Evolutionary conservation across 768 basidiomycete species (phyloP), one percentile per base, ranked within the genome.

Genomic region (Lentinula sp.): DNA sequence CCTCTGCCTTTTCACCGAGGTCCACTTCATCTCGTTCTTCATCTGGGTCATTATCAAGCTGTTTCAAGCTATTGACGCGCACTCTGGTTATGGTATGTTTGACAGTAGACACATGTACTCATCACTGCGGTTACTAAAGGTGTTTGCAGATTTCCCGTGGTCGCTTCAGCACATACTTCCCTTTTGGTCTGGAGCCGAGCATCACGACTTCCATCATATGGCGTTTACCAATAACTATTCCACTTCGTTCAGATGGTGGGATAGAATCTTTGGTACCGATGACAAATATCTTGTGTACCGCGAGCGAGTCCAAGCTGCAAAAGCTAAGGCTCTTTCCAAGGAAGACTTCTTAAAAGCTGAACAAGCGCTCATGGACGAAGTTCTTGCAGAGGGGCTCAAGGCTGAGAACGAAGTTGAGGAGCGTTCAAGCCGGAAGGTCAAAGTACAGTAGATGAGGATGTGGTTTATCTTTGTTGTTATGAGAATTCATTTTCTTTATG

Each of bases 191-290:
- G 95, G 96, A 42, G 95, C 95, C 0, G 96, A 98, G 68, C 93
- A 96, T 76, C 95, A 97, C 72, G 95, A 98, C 70, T 98, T 94
- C 85, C 96, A 98, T 75, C 96, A 99, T 76, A 91, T 94, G 91
- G 88, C 91, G 3, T 96, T 95, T 79, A 85, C 85, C 54, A 94
- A 95, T 80, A 95, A 95, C 80, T 96, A 83, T 72, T 91, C 92
- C 8, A 95, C 94, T 6, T 91, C 89, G 20, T 97, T 97, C 86
- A 85, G 94, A 43, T 96, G 92, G 89, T 93, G 90, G 73, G 96
- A 98, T 73, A 81, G 82, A 62, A 74, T 93, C 65, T 87, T 91
- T 68, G 95, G 95, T 55, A 98, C 96, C 0, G 96, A 99, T 69
- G 73, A 79, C 74, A 93, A 92, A 78, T 98, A 97, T 77, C 85